Evolutionary conservation across 768 basidiomycete genomes (phyloP).

Genomic region (Termitomyces sp.): DNA sequence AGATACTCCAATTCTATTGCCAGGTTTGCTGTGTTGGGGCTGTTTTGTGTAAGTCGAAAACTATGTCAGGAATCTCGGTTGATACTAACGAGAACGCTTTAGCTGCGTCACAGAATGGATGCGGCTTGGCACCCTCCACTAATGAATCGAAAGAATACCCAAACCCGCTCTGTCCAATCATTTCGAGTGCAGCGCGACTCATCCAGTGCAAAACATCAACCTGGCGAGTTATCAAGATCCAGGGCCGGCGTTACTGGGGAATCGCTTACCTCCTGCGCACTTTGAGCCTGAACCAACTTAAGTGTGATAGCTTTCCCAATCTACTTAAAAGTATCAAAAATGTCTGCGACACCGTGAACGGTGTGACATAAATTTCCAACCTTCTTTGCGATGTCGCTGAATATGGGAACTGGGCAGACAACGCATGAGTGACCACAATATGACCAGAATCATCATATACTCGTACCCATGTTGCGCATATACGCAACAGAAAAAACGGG

Average conservation of each 20-base stretch:
- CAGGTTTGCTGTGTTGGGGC: not conserved
- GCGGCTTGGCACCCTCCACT: not conserved
- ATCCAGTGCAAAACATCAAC: slow-evolving; percentile 15
- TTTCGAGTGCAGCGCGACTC: slow-evolving; percentile 9
- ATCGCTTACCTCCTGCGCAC: slow-evolving; percentile 5
- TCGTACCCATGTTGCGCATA: slow-evolving; percentile 8
- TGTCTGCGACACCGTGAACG: not conserved
- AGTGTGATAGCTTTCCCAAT: not conserved
- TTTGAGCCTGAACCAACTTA: not conserved
- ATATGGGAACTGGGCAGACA: slow-evolving; percentile 5
- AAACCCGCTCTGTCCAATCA: slow-evolving; percentile 13
- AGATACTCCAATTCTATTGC: not conserved
- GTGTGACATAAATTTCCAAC: not conserved
- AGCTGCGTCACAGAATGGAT: slow-evolving; percentile 4
- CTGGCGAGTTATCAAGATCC: slow-evolving; percentile 6
- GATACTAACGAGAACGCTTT: slow-evolving; percentile 5
- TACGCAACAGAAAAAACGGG: slow-evolving; percentile 9
- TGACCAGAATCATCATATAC: not conserved
- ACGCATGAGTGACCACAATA: not conserved
- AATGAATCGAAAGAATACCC: slow-evolving; percentile 14
- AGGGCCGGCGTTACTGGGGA: not conserved
- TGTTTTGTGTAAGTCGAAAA: not conserved
- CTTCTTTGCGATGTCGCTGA: slow-evolving; percentile 12
- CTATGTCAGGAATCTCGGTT: not conserved
- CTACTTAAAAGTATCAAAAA: not conserved